A percentile compares a stretch with the other conserved stretches of the same genome.
Conservation (phyloP, 169 alveolate species). For the Cyclospora cayetanensis region DNA sequence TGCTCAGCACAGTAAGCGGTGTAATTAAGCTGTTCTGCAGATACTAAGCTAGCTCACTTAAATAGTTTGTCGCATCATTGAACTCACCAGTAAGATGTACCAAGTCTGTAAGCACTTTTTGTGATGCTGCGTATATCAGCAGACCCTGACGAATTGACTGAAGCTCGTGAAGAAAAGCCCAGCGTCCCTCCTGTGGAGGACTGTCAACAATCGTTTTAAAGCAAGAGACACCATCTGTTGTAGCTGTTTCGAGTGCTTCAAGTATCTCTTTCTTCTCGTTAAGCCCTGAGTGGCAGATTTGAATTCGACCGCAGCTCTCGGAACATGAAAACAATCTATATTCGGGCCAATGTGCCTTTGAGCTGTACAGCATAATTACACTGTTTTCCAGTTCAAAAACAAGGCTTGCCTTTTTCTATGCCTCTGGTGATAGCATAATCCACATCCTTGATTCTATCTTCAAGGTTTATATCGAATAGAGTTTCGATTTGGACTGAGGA, state of each 20-base stretch:
- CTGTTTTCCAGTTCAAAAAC: neutral
- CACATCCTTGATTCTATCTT: neutral
- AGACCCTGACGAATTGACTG: constrained; percentile 51
- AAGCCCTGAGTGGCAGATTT: neutral
- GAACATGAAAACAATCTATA: neutral
- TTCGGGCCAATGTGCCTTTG: too few species aligned
- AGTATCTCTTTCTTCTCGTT: neutral
- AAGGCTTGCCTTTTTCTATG: neutral
- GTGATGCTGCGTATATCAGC: constrained; percentile 9
- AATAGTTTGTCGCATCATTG: neutral
- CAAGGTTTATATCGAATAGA: neutral
- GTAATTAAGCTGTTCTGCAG: neutral
- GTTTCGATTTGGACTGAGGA: constrained; percentile 3
- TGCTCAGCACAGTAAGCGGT: neutral
- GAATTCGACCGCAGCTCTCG: neutral
- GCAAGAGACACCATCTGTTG: constrained; percentile 47
- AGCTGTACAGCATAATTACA: neutral
- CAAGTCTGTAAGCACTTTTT: neutral
- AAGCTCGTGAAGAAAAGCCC: constrained; percentile 42
- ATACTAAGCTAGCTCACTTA: neutral
- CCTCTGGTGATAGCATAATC: neutral
- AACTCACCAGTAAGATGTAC: neutral
- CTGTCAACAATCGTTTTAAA: neutral
- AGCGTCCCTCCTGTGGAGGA: neutral
- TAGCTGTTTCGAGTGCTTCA: constrained; percentile 35